Evolutionary conservation across 2,329 filamentous ascomycete genomes (phyloP), one percentile per base, ranked within the genome.

Genomic region (Colletotrichum limetticola): DNA sequence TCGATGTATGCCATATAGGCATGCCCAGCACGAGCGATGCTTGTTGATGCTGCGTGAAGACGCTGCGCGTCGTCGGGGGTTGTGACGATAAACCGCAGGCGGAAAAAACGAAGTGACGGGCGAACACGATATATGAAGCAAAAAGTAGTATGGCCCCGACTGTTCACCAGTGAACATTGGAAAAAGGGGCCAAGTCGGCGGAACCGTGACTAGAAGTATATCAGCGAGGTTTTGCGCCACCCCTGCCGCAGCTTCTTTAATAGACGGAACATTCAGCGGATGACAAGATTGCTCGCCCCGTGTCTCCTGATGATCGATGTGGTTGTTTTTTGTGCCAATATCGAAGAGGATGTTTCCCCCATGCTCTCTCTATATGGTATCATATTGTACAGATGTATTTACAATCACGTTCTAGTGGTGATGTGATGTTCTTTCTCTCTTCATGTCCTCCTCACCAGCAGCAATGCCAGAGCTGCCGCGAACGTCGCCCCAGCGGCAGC

Each of bases 401-500:
- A 73, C 63, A 74, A 56, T 57, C 57, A 24, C 56, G 46, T 16
- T 26, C 53, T 11, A 22, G 32, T 55, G n/a, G 78, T 32, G 28
- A 78, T 56, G 53, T 78, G 19, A 9, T 66, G 76, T 19, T 49
- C 5, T 76, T 76, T 22, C 16, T 49, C 5, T 77, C 11, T 49
- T 49, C 42, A 80, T 65, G 70, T 76, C 78, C 75, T 86, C 71
- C 86, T 81, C 60, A 86, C 79, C 26, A 88, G 75, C 56, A 90
- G 78, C 55, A 91, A 75, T 5, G 86, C 86, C 65, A 92, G 77
- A 52, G 89, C 81, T 46, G 87, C 88, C 65, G 88, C 88, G 19
- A 93, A 76, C 0, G 87, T 86, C 12, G 91, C 92, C n/a, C 93
- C 93, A 0, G 90, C 88, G 32, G 90, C 86, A 8, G 89, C 91